Evolutionary conservation across 805 yeast genomes (phyloP), one percentile per base, ranked within the genome.

Genomic region (Ogataea kodamae): DNA sequence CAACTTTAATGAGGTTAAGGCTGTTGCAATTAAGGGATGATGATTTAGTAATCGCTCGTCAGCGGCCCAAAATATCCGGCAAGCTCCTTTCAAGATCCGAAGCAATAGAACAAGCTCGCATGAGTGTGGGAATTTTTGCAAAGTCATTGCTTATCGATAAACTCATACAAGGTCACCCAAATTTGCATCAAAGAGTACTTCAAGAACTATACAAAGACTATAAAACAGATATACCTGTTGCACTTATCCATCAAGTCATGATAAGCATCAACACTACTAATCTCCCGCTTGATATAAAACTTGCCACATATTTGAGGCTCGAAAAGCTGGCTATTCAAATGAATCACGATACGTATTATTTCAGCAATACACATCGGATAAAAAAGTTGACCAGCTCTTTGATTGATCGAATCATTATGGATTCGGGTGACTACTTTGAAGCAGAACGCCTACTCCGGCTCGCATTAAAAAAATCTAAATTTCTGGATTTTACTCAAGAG

Each of bases 201-300:
- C 13, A 35, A 3, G 39, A 45, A 25, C 36, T 43, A 15, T 47
- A 42, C 37, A 17, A 12, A 4, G 54, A 54, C 29, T 57, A 52
- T 33, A 29, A 39, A 3, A 35, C 39, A 8, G 46, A 47, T 16
- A 38, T 54, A 9, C 62, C 62, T 15, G 16, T 46, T 3, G 18
- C 33, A 2, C 28, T 56, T 19, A 30, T 55, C 3, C 58, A 55
- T 24, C 49, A 53, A n/a, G 33, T 43, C 8, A 44, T 52, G 46
- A 32, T 55, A 14, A 55, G 55, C 9, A 16, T 52, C 3, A 34
- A 55, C 12, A 23, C 39, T 5, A 37, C 48, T 9, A 22, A 31
- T 1, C 6, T 40, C 12, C 24, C 19, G 5, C 41, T 48, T 24
- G 36, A 27, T 2, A 48, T 44, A 6, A 55, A 54, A 28, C 26